Evolutionary conservation across 2,329 filamentous ascomycete species (phyloP).

Genomic region (Emmonsiellopsis sp.): DNA sequence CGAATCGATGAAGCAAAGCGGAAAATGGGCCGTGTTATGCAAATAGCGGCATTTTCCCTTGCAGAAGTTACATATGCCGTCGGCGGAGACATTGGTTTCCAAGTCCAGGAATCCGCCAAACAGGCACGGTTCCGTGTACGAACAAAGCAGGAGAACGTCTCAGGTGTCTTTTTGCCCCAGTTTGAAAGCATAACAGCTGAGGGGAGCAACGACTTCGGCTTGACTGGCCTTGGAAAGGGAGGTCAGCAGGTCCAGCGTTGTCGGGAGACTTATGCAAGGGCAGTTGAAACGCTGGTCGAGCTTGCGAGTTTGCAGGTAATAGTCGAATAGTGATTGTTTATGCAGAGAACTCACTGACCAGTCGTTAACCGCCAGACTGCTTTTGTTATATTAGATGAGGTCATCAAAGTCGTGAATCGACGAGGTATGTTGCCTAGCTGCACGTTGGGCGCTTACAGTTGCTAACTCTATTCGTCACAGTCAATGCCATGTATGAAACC

Average conservation of each 20-base stretch:
- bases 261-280: conserved; percentile 88
- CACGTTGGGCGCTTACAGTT: not conserved
- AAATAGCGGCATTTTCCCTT: conserved; percentile 94
- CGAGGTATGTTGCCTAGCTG: conserved; percentile 51
- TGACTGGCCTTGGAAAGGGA: conserved; percentile 92
- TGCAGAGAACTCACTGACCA: conserved; percentile 1
- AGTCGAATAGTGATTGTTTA: not conserved
- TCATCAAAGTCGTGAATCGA: conserved; percentile 97
- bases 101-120: conserved; percentile 93
- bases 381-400: conserved; percentile 95
- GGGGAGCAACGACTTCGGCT: conserved; percentile 86
- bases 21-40: conserved; percentile 99
- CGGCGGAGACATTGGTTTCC: conserved; percentile 89
- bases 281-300: conserved; percentile 92
- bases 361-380: conserved; percentile 53
- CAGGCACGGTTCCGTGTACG: conserved; percentile 85
- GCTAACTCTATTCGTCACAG: conserved; percentile 1
- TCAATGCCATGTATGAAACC: conserved; percentile 10
- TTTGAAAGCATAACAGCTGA: conserved; percentile 89
- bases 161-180: conserved; percentile 83
- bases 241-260: conserved; percentile 94
- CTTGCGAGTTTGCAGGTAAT: conserved; percentile 75
- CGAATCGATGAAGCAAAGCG: conserved; percentile 98
- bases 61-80: conserved; percentile 97
- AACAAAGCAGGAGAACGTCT: conserved; percentile 97